A percentile compares a stretch with the other conserved stretches of the same genome.
phyloP scores from a whole-genome alignment of 1,284 basidiomycete species.

The Leccinum laetum region DNA sequence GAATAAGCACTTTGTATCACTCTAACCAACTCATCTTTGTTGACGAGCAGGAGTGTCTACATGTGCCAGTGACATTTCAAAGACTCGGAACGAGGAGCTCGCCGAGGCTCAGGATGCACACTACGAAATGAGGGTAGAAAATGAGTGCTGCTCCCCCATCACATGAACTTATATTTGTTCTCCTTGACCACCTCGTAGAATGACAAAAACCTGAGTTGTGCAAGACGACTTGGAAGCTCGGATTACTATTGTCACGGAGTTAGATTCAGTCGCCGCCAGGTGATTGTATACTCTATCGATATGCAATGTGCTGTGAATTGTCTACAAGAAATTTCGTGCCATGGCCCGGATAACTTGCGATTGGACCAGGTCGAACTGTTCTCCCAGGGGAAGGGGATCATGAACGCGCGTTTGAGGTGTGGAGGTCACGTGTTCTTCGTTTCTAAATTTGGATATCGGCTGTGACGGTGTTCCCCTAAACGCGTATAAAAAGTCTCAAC shows the following conservation, averaged over 20 bases:
- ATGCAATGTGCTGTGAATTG: not conserved
- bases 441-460: not conserved
- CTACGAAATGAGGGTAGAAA: not conserved
- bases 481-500: not conserved
- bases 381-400: not conserved
- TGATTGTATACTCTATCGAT: not conserved
- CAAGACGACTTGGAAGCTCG: not conserved
- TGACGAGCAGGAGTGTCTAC: not conserved
- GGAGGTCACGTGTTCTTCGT: conserved; percentile 17
- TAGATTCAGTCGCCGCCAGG: not conserved
- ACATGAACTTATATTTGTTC: not conserved
- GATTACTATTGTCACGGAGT: not conserved
- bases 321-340: not conserved
- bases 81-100: too few relatives aligned
- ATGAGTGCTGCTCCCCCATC: not conserved
- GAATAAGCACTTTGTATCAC: not conserved
- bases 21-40: not conserved
- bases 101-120: not conserved
- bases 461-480: conserved; percentile 12
- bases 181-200: not conserved
- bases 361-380: not conserved
- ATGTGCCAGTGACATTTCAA: too few relatives aligned
- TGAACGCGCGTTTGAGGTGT: conserved; percentile 10
- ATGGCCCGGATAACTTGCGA: too few relatives aligned
- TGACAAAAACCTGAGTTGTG: not conserved